Evolutionary conservation across 352 stramenopile species (phyloP), one percentile per base, ranked within the genome.

Genomic region (Thraustotheca clavata): DNA sequence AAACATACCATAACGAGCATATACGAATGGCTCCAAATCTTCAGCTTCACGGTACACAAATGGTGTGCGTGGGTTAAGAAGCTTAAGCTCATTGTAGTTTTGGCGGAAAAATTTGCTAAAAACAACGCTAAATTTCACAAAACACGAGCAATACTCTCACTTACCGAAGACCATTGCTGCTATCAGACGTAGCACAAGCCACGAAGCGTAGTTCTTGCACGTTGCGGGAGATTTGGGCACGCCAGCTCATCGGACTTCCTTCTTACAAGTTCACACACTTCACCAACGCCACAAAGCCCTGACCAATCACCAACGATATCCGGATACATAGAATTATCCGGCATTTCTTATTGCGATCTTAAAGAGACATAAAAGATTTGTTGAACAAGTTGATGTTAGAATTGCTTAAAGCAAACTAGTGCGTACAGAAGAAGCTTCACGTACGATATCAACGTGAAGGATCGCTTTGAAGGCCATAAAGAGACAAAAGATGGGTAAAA

Each of bases 21-120:
- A 91, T 50, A 94, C 79, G 62, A 94, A 94, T n/a, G 85, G 85
- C 59, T 91, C 74, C 74, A 91, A 87, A 59, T 89, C 85, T 40
- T 91, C 83, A n/a, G 80, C 83, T 55, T 94, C 85, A 47, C 85
- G 79, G 76, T 94, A 94, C 49, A 94, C 75, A 59, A 94, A 84
- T 26, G 85, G 85, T 60, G 83, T 94, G 54, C 67, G 65, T 20
- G 84, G 85, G 73, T 94, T 94, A 33, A 94, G 73, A 82, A 91
- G 91, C 79, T 94, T 94, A 40, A 94, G 79, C 69, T 94, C 85
- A 12, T 60, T 71, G 74, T 94, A 94, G 71, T 94, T 91, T 70
- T 87, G 88, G 67, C 73, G 80, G 75, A 94, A 94, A 60, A 91
- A 94, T 57, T 74, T 81, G 50, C 85, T 94, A 52, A 54, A 36